These are phyloP conservation scores for Oxyria digyna DNA, from an alignment of 148 eudicot genomes.

Conservation along the genomic window DNA sequence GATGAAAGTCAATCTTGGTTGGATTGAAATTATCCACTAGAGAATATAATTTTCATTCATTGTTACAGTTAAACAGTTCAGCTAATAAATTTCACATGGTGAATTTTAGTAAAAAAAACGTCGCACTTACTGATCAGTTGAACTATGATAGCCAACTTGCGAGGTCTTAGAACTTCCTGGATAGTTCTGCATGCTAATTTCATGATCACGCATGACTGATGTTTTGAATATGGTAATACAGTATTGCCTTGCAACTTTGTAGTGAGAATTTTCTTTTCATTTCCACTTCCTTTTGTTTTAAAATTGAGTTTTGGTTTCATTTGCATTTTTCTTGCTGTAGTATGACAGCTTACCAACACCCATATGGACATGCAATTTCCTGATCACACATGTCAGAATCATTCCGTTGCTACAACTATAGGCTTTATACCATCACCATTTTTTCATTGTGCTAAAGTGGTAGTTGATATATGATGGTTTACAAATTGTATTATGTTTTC, in stretches of 20 bases:
- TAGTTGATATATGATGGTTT: neutral
- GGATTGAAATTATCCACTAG: neutral
- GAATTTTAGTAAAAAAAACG: neutral
- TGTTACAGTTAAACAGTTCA: neutral
- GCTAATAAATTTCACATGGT: neutral
- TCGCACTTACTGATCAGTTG: neutral
- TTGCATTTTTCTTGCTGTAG: neutral
- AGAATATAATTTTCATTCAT: neutral
- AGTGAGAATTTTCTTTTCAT: no score
- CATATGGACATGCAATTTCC: neutral
- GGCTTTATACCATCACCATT: neutral
- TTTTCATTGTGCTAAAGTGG: neutral
- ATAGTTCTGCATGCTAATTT: neutral
- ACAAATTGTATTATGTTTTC: constrained; percentile 1
- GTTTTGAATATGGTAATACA: neutral
- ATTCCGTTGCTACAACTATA: neutral
- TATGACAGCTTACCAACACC: neutral
- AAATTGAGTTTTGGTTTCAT: constrained; percentile 2
- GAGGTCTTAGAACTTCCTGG: neutral
- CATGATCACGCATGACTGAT: neutral
- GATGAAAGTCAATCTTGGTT: neutral
- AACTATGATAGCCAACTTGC: neutral
- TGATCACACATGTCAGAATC: neutral
- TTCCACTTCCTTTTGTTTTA: neutral
- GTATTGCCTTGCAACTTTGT: neutral